Evolutionary conservation across 768 basidiomycete species (phyloP), one percentile per base, ranked within the genome.

Genomic region (Thelephora ganbajun): DNA sequence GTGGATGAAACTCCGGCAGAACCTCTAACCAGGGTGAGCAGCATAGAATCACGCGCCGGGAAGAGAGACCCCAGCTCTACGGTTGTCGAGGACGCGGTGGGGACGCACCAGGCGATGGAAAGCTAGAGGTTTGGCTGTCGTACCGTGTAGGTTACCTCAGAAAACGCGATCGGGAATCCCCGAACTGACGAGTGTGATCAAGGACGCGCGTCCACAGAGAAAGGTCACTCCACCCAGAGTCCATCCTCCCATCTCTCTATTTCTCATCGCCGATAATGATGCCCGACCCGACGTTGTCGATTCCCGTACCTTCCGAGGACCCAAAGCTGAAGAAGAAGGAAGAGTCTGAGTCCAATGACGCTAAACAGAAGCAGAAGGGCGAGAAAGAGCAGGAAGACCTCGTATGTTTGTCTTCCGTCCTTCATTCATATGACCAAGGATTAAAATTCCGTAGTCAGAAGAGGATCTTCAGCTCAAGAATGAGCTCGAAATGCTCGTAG

Each of bases 401-500:
- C 63, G 91, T 93, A 58, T 59, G 86, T 73, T 37, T 30, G n/a
- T 35, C 43, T 45, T 23, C 34, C 30, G 34, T 18, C 48, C 11
- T 43, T 46, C 47, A 7, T 46, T 18, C 5, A 16, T 41, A 19
- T 19, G 36, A 30, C 19, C 11, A 35, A 37, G 12, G 19, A 35
- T 48, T 45, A 45, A 46, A 37, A 20, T 52, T 12, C 34, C 13
- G n/a, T 42, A 93, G 92, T 91, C 87, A 22, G 96, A 99, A 60
- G 96, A 98, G 67, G 96, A 99, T 64, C 70, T 80, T 30, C 87
- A 92, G 59, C 77, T 99, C 50, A 88, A 87, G 66, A 82, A 78
- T 49, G 93, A 99, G 66, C 73, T 99, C 18, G 96, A 98, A 62
- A 91, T 99, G 92, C 76, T 98, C 20, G 80, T 94, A 23, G 92